These are phyloP conservation scores for Penstemon barbatus DNA, from an alignment of 257 asterid genomes.

Conservation along the genomic window DNA sequence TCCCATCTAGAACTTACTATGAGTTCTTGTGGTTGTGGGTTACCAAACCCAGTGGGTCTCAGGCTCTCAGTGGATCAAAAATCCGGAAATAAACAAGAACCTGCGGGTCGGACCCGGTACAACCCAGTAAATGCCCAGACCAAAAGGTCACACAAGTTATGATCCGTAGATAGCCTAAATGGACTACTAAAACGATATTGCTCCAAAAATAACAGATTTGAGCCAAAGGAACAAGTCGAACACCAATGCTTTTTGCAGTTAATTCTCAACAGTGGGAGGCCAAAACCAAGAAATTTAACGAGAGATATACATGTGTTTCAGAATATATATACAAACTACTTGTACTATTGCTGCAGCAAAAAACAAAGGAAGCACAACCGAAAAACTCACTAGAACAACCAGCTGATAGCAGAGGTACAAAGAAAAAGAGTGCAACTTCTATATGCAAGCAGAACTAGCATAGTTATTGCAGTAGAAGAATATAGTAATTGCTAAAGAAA, in stretches of 20 bases:
- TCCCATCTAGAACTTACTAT: too few species aligned
- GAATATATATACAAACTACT: slow-evolving; percentile 38
- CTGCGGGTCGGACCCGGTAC: too few species aligned
- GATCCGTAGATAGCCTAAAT: background rate
- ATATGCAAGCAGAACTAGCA: slow-evolving; percentile 28
- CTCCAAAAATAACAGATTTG: background rate
- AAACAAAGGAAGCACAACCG: slow-evolving; percentile 24
- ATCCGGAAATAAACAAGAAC: too few species aligned
- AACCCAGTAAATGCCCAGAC: too few species aligned
- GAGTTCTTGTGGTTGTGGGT: too few species aligned
- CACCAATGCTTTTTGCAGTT: background rate
- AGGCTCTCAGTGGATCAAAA: too few species aligned
- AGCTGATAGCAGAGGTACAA: slow-evolving; percentile 33
- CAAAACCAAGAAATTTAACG: slow-evolving; percentile 19
- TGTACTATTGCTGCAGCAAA: slow-evolving; percentile 23
- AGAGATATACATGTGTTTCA: slow-evolving; percentile 26
- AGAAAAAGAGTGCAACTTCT: slow-evolving; percentile 26
- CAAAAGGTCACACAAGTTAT: too few species aligned
- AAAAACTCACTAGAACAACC: slow-evolving; percentile 32
- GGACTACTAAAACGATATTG: background rate
- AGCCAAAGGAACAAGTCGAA: background rate
- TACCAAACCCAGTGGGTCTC: too few species aligned
- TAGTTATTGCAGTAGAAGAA: slow-evolving; percentile 9
- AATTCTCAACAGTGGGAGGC: background rate
- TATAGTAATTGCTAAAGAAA: slow-evolving; percentile 21